Evolutionary conservation across 345 rosid species (phyloP), one percentile per base, ranked within the genome.

Genomic region (Trapa bicornis): DNA sequence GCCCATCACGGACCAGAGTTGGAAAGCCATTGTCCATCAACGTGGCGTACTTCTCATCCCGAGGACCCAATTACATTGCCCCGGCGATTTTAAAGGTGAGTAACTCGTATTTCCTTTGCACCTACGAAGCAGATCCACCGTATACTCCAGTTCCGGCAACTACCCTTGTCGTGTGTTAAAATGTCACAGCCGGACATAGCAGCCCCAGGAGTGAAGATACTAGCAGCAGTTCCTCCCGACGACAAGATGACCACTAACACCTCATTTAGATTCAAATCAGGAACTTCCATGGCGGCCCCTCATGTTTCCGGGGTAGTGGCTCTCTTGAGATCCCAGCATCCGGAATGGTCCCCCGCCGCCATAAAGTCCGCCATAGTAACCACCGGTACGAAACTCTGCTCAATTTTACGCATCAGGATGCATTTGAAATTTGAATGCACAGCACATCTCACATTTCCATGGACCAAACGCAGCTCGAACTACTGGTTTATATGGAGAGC

Each of bases 121-220:
- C 2, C 7, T 45, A 45, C 7, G 48, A 45, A 45, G 48, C 48
- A 6, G 48, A 2, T 45, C 48, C 6, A 0, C 11, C n/a, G 8
- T 1, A 13, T 47, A 29, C 43, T 64, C 5, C 15, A 7, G 29
- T 43, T 41, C 37, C 15, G 41, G 47, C 7, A 32, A 63, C n/a
- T 47, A 33, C 38, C 58, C 32, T 7, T 37, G 36, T 11, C 17
- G 22, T 50, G 53, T 65, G 15, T 67, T 1, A 8, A 1, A 6
- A 50, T 41, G 36, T 4, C 45, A 53, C 75, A 82, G 89, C 93
- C 93, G 14, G 93, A 87, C 66, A 72, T 85, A 56, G 72, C 85
- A 73, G 93, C 89, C 53, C 93, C 89, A 8, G 88, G 86, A 67
- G 85, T 76, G 62, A 82, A 85, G 61, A 85, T 87, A 75, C 74